Evolutionary conservation across 805 yeast species (phyloP), one percentile per base, ranked within the genome.

Genomic region (Wickerhamomyces tratensis): DNA sequence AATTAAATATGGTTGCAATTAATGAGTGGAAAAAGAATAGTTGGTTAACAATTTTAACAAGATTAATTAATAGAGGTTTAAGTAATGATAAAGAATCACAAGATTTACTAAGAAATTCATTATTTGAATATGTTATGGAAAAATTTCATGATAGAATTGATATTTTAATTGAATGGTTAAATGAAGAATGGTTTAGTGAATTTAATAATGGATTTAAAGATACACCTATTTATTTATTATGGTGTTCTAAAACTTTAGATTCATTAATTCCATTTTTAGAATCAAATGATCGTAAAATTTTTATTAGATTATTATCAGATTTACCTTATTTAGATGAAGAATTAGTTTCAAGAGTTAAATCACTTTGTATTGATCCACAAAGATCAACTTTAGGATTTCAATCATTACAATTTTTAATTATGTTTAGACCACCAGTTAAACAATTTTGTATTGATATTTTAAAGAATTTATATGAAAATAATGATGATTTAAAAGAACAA

Each of bases 141-240:
- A 86, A 84, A 54, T 79, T 89, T 51, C 82, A 82, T 43, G 69
- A 67, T 9, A 68, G 91, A 33, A 71, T 89, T 11, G 94, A 86
- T 45, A 63, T 82, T 33, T 79, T 87, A 15, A 78, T 91, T 35
- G 88, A 84, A 48, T 93, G 99, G 99, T 65, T 93, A 43, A 89
- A 84, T 53, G 98, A 93, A 62, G 98, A 93, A 60, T 93, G 96
- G 94, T 80, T 77, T 63, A 68, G 76, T 39, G 85, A 81, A 54
- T 64, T 52, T 27, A 45, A 65, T 49, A 46, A 56, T 27, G 35
- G 30, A 12, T 15, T 27, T 9, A 54, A 51, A n/a, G 52, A 52
- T 8, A 70, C 77, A 0, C 78, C 78, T 14, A 59, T 52, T 4
- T 93, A 93, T 59, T 61, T 73, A 44, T 67, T 69, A 44, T 87